Base-by-base conservation (phyloP, 2,329 filamentous ascomycete genomes). In the Leptographium galeiforme region DNA sequence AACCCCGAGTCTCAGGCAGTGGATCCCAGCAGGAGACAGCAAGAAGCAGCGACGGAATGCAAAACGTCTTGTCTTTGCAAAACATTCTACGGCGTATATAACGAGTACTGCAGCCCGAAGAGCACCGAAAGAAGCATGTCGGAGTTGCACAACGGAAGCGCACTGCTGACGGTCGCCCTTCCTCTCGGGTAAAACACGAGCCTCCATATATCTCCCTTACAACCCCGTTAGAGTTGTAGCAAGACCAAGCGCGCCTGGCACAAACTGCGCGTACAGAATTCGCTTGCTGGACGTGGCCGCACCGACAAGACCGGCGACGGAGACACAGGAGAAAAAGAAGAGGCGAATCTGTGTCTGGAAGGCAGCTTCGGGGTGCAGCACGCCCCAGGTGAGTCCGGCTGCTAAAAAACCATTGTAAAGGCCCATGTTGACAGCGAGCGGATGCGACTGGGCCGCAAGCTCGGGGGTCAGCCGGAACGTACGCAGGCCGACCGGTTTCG, bases 341-440 rank as follows among this genome's bases (percentile, higher is more conserved):
- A 73, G 56, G 43, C 66, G 63, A 49, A 77, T 64, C 63, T 77
- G 70, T 4, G 52, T 58, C 16, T 66, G 68, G 55, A 77, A 69
- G 40, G 63, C 68, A 8, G 63, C 52, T 7, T 67, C 65, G 1
- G 73, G 72, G 58, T 77, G 72, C 4, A 64, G n/a, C n/a, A 75
- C 57, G 4, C 69, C 67, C 74, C 74, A 77, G 32, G 64, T 55
- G 2, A 77, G 61, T 0, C 74, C 74, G 1, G 72, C 72, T 4
- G 72, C 69, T n/a, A 77, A 64, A 53, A 77, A 75, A 44, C 74
- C 73, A 59, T 77, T 77, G 64, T 77, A 77, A 7, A 77, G 65
- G 19, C 74, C 74, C 60, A 76, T 73, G 61, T 76, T 77, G 51
- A 71, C 71, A 48, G 72, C 74, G 39, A 77, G 63, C 5, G 55